phyloP scores from a whole-genome alignment of 2,329 filamentous ascomycete species.

The Nannizzia gypsea region DNA sequence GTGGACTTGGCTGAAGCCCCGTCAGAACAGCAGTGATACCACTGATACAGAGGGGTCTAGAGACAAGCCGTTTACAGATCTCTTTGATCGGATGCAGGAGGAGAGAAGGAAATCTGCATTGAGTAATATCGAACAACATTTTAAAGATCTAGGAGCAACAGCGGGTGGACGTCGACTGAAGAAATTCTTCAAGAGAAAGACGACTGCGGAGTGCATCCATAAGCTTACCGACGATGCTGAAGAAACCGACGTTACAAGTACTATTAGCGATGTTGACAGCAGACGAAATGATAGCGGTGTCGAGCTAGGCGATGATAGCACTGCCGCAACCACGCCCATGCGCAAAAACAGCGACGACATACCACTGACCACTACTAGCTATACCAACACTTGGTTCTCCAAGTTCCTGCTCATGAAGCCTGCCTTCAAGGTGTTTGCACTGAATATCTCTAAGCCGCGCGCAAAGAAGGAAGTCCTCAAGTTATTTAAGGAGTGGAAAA shows the following conservation, averaged over 20 bases:
- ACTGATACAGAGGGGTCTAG: not conserved
- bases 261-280: slow-evolving; percentile 10
- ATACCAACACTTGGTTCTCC: slow-evolving; percentile 73
- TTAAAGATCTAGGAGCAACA: not conserved
- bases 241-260: slow-evolving; percentile 13
- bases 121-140: not conserved
- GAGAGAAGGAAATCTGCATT: not conserved
- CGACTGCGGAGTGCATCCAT: not conserved
- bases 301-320: slow-evolving; percentile 8
- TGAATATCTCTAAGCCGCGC: slow-evolving; percentile 58
- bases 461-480: slow-evolving; percentile 66
- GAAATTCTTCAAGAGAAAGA: not conserved
- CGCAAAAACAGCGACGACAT: slow-evolving; percentile 14
- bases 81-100: not conserved
- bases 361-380: slow-evolving; percentile 21
- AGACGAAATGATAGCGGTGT: slow-evolving; percentile 6
- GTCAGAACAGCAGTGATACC: slow-evolving; percentile 4
- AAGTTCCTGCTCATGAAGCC: slow-evolving; percentile 85
- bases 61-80: not conserved
- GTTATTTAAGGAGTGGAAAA: slow-evolving; percentile 66
- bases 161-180: not conserved
- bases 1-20: slow-evolving; percentile 37
- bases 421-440: slow-evolving; percentile 60
- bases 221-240: slow-evolving; percentile 13
- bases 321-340: slow-evolving; percentile 11